phyloP scores from a whole-genome alignment of 1,284 basidiomycete genomes.

The Cryptococcus sp. region DNA sequence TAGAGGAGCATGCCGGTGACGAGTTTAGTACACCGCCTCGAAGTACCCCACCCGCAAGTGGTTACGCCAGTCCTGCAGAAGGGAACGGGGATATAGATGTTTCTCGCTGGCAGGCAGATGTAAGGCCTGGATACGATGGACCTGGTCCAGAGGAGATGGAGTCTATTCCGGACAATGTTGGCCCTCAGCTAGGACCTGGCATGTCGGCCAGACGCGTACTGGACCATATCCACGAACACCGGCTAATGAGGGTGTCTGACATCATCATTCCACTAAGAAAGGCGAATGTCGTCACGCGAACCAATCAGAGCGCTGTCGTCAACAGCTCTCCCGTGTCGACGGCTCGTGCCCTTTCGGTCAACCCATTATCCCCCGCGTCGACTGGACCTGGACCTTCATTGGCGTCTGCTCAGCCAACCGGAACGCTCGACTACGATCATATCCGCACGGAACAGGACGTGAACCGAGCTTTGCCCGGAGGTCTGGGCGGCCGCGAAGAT shows the following conservation, averaged over 20 bases:
- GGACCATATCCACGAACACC: constrained; percentile 29
- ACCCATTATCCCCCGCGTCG: not conserved
- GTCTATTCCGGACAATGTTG: constrained; percentile 4
- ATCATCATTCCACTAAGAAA: not conserved
- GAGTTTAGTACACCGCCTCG: constrained; percentile 18
- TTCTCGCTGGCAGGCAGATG: constrained; percentile 11
- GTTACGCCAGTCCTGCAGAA: not conserved
- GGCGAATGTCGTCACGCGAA: too few relatives aligned
- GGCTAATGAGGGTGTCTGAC: constrained; percentile 22
- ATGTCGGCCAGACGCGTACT: constrained; percentile 24
- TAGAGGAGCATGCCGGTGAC: constrained; percentile 26
- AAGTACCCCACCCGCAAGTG: not conserved
- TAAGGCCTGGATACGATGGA: constrained; percentile 6
- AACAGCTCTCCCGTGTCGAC: not conserved
- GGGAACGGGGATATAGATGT: constrained; percentile 1
- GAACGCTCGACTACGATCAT: not conserved
- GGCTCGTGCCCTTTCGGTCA: too few relatives aligned
- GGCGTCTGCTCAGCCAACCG: not conserved
- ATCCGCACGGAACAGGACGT: constrained; percentile 24
- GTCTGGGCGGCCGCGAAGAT: constrained; percentile 14
- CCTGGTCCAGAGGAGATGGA: constrained; percentile 23
- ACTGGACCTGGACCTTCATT: not conserved
- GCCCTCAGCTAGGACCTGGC: constrained; percentile 37
- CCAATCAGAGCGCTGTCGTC: too few relatives aligned
- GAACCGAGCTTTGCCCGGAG: constrained; percentile 33